A percentile compares a stretch with the other conserved stretches of the same genome.
These are phyloP conservation scores for Nematocida sp. DNA, from an alignment of 371 early-diverging fungal species.

Conservation along the genomic window DNA sequence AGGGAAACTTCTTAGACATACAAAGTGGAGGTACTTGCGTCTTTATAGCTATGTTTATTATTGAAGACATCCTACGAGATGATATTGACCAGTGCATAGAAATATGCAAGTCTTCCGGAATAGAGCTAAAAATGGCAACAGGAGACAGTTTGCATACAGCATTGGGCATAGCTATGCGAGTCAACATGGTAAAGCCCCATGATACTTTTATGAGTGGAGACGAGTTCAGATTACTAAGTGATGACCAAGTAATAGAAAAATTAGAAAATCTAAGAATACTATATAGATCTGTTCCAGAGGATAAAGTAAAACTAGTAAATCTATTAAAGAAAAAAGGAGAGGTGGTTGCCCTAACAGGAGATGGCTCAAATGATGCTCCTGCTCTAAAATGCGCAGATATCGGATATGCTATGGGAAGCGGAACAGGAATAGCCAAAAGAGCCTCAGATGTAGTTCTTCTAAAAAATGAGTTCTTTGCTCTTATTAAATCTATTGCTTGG, in stretches of 20 bases:
- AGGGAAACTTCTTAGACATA: constrained; percentile 68
- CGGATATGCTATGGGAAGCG: constrained; percentile 92
- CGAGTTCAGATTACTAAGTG: constrained; percentile 77
- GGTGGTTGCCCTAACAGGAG: constrained; percentile 93
- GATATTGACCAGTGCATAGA: constrained; percentile 76
- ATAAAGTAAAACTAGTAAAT: constrained; percentile 83
- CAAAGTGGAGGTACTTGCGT: constrained; percentile 75
- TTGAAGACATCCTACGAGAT: constrained; percentile 91
- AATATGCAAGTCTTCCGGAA: constrained; percentile 80
- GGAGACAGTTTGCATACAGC: constrained; percentile 89
- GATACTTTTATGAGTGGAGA: constrained; percentile 77
- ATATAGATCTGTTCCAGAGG: constrained; percentile 82
- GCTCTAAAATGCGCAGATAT: constrained; percentile 91
- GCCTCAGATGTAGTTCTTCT: constrained; percentile 91
- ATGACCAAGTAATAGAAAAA: constrained; percentile 71
- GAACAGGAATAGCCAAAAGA: constrained; percentile 90
- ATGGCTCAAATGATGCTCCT: constrained; percentile 94
- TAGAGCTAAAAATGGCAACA: constrained; percentile 90
- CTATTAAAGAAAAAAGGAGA: constrained; percentile 76
- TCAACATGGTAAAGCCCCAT: constrained; percentile 80
- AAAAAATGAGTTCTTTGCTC: constrained; percentile 78
- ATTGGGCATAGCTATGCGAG: constrained; percentile 80
- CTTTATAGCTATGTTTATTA: constrained; percentile 82
- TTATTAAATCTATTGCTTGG: constrained; percentile 80
- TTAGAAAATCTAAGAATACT: constrained; percentile 76